Percentiles rank a stretch among this genome's conserved stretches.
phyloP scores from a whole-genome alignment of 139 green algal species.

The Micractinium sp. region DNA sequence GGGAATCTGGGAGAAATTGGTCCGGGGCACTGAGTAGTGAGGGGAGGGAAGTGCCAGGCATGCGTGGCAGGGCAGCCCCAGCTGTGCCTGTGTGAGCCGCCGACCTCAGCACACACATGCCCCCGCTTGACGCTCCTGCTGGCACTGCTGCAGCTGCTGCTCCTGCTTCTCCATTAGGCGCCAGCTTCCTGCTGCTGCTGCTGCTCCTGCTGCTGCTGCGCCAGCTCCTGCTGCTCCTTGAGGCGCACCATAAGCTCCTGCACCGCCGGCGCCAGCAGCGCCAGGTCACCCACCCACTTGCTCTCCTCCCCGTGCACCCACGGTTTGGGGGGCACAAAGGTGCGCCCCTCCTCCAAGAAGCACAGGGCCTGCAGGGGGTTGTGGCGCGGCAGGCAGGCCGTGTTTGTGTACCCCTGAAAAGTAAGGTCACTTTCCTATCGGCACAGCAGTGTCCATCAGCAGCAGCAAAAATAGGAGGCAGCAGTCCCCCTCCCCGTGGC shows the following conservation, averaged over 20 bases:
- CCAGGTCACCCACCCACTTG: conserved; percentile 27
- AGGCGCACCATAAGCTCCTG: conserved; percentile 39
- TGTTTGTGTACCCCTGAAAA: background rate
- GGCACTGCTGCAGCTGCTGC: background rate
- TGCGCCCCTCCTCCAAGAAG: conserved; percentile 56
- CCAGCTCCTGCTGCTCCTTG: background rate
- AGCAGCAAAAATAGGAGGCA: background rate
- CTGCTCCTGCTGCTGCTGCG: background rate
- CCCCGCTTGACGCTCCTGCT: background rate
- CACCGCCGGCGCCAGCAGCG: conserved; percentile 42
- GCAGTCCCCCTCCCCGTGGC: background rate
- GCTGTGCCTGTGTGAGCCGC: no score
- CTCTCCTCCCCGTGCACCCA: conserved; percentile 48
- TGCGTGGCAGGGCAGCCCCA: no score
- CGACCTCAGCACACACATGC: background rate
- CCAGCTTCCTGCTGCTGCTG: background rate
- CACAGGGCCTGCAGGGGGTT: conserved; percentile 41
- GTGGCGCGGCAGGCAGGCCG: background rate
- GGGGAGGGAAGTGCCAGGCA: no score
- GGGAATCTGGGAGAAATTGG: no score
- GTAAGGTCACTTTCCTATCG: no score
- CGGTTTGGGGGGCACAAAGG: conserved; percentile 60
- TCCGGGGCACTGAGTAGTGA: no score
- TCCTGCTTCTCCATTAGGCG: background rate
- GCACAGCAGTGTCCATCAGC: background rate